These are phyloP conservation scores for Capronia epimyces DNA, from an alignment of 2,329 filamentous ascomycete species.

Conservation along the genomic window DNA sequence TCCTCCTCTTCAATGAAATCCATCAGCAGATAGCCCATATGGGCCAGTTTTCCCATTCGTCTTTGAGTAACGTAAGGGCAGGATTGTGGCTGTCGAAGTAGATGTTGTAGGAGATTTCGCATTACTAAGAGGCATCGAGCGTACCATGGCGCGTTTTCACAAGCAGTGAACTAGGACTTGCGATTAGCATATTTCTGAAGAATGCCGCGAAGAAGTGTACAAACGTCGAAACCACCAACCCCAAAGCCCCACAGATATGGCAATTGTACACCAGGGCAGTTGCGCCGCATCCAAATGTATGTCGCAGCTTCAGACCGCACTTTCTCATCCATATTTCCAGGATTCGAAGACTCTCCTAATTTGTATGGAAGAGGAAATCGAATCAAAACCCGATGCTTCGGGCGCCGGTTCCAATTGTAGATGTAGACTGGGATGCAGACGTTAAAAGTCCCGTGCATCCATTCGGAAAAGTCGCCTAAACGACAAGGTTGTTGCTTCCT, in stretches of 20 bases:
- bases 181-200: conserved; percentile 1
- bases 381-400: conserved; percentile 7
- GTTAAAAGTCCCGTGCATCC: conserved; percentile 32
- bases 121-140: conserved; percentile 4
- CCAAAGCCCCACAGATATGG: conserved; percentile 31
- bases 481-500: conserved; percentile 14
- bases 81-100: neutral
- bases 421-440: conserved; percentile 30
- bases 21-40: conserved; percentile 21
- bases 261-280: conserved; percentile 30
- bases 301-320: conserved; percentile 30
- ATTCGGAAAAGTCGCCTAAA: conserved; percentile 27
- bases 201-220: neutral
- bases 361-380: conserved; percentile 30
- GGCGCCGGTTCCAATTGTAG: conserved; percentile 13
- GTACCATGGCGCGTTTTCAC: conserved; percentile 9
- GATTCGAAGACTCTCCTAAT: conserved; percentile 26
- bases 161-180: conserved; percentile 7
- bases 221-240: neutral
- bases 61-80: neutral
- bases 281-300: conserved; percentile 31
- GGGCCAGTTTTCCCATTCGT: neutral
- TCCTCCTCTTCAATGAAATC: conserved; percentile 23
- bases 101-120: conserved; percentile 2
- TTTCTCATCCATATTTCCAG: conserved; percentile 32